Base-by-base conservation (phyloP, 2,329 filamentous ascomycete genomes). In the Teratosphaeriaceae sp. region DNA sequence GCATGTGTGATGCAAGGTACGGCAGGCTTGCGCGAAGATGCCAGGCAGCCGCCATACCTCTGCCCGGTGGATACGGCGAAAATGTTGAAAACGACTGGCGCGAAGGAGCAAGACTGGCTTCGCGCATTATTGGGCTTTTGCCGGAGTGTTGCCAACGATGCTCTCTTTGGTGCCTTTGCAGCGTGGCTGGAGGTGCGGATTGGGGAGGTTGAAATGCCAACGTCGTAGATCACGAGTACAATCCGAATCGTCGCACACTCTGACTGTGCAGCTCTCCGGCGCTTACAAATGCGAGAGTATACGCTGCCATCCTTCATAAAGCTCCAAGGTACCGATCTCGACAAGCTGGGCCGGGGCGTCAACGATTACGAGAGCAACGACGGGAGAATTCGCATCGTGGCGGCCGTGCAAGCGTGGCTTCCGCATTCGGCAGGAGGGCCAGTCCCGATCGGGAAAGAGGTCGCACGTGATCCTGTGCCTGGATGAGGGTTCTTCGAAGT, bases 1-100 rank as follows among this genome's bases (percentile, higher is more conserved):
- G 77, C 79, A 0, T 84, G 79, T 50, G 67, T 71, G 2, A 81
- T 83, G 79, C 79, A 84, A 55, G 71, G 75, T 3, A 79, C 76
- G 1, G 71, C 73, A 0, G 67, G 70, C 1, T 65, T 81, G 29
- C 65, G 61, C 0, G 80, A 84, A 57, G 79, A 83, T 54, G 65
- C 71, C 2, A 63, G 79, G 31, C 79, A 83, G 54, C 79, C 80
- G 19, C 78, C 79, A 1, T 83, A 80, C 50, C 52, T 82, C 3
- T 84, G 79, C 50, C 76, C 75, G 0, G 66, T 83, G 0, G 80
- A 79, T 50, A 56, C 77, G 43, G 65, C 65, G 5, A 84, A 83
- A 58, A 43, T 82, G 1, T 55, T 52, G 6, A 33, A 24, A 9
- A 50, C 50, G 2, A 53, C 46, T 9, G 37, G 30, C 3, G 41